Base-by-base conservation (phyloP, 108 stramenopile species). In the Cyclostephanos tholiformis region DNA sequence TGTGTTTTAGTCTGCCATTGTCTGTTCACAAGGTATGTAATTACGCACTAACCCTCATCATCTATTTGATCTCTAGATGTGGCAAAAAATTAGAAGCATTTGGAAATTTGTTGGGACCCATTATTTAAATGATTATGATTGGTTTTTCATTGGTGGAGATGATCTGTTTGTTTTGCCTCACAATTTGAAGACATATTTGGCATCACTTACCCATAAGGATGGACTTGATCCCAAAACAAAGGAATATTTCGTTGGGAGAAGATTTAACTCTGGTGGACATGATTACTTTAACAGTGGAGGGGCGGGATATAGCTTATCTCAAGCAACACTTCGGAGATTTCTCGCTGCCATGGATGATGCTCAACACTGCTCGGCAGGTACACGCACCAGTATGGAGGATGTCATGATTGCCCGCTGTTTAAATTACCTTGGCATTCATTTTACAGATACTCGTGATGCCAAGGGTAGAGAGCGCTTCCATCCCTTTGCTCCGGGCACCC, bases 121-220 rank as follows among this genome's bases (percentile, higher is more conserved):
- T 75, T 97, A 96, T 70, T 44, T 84, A 48, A 69, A 92, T 14
- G 89, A 96, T 35, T 96, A 82, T 76, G 96, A 98, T 82, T 97
- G 80, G 69, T 97, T 97, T 80, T 90, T 92, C 61, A 73, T 93
- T 36, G 96, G 97, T 36, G 97, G 97, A 30, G 97, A 98, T 59
- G 97, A 98, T 84, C 72, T 95, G 76, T 97, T 89, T 72, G 86
- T 96, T 10, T 69, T 98, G 66, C 86, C 92, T 12, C 83, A 96
- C 61, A 98, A 98, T 82, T 71, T 98, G 68, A 81, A 94, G 32
- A 69, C 82, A 36, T 93, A 89, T 62, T 55, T 92, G 58, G 69
- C 77, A 39, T 73, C 82, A 8, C 36, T 82, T 19, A 61, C 65
- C 11, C 22, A 58, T 29, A 78, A 77, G 51, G 80, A 82, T 36